Base-by-base conservation (phyloP, 1,284 basidiomycete genomes). In the Rhodotorula sp. region DNA sequence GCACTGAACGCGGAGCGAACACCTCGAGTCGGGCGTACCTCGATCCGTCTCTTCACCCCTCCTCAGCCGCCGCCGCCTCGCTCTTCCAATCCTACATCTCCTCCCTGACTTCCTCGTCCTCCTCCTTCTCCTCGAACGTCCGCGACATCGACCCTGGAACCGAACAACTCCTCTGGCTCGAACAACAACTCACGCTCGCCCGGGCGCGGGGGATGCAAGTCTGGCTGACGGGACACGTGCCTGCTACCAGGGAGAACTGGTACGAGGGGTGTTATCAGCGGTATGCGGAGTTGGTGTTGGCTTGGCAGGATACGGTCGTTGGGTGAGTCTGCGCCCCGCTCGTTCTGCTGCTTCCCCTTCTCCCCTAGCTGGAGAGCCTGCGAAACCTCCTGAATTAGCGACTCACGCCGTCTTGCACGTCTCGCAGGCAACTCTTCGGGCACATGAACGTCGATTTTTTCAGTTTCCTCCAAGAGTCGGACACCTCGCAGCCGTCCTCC, bases 241-340 rank as follows among this genome's bases (percentile, higher is more conserved):
- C 90, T 11, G 89, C 93, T 4, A 89, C 90, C 20, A 83, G 87
- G 63, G 87, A 87, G 16, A 89, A 90, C 77, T 97, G 71, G 75
- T 77, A 75, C 60, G 64, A 65, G 13, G 57, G 59, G 3, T 76
- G 75, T 64, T 70, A 64, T 79, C 84, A 88, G 69, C 86, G 89
- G 60, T 97, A 94, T 79, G 87, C 87, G 31, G 91, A 94, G 78
- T 81, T 95, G 65, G 85, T 89, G 26, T 81, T 95, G 69, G 83
- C 89, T 65, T 95, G 86, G 81, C 92, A 95, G 80, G 92, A 94
- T 79, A 94, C 91, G 11, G 89, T 96, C 71, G 83, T 96, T 34
- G 92, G 91, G 67, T 72, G 30, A 22, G 67, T 61, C 9, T 13
- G 40, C 40, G 40, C 30, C 9, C 8, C n/a, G n/a, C n/a, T n/a